Base-by-base conservation (phyloP, 2,329 filamentous ascomycete species). In the Fusarium haematococcum region DNA sequence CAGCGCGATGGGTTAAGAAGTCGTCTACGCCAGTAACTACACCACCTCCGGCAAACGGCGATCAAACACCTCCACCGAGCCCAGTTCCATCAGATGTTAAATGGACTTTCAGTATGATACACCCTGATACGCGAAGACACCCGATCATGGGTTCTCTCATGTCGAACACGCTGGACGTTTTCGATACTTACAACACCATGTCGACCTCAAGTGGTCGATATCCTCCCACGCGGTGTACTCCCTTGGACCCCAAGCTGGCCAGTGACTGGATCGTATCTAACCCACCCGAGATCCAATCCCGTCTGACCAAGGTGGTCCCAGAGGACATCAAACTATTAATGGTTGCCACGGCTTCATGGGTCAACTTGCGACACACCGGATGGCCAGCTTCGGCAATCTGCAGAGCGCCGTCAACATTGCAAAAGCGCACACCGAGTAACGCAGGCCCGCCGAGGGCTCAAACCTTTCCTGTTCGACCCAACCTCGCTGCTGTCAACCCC, bases 71-170 rank as follows among this genome's bases (percentile, higher is more conserved):
- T 5, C 71, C 80, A 5, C 75, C 70, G 8, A 78, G 74, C 45
- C 76, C 76, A 14, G 56, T 77, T 1, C 74, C 81, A 3, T 70
- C 78, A 1, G 88, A 90, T 56, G 84, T 83, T 67, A 91, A 90
- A 79, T 95, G 92, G 84, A 94, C 91, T 10, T 96, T 96, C 80
- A 95, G 92, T 83, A 90, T 94, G 71, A 91, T 96, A 77, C 90
- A 93, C 75, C 90, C 93, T 0, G 88, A 88, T 56, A 90, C 89
- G 10, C 87, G 92, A 37, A 90, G 92, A 14, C 94, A 96, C 79
- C 93, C 94, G 6, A 90, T 95, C 77, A 88, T 95, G 83, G 94
- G 92, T 1, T 90, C 88, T 3, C 85, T 96, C 52, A 91, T 89
- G 5, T 87, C 87, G 14, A 86, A 87, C 6, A 89, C 87, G 14